These are phyloP conservation scores for Cordyceps militaris DNA, from an alignment of 2,329 filamentous ascomycete species.

Conservation along the genomic window DNA sequence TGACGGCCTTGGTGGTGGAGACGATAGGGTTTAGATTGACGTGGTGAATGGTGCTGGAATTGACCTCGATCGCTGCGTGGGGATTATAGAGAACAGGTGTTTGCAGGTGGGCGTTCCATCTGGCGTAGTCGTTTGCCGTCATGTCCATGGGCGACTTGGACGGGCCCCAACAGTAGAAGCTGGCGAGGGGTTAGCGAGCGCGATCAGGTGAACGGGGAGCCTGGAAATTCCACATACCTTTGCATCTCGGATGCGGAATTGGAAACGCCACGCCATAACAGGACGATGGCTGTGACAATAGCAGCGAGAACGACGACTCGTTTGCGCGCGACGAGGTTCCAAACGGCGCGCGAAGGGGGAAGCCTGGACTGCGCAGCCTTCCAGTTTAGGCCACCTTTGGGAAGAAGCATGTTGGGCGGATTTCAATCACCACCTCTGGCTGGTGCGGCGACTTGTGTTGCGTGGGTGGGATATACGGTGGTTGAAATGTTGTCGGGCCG, in stretches of 20 bases:
- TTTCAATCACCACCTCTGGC: neutral
- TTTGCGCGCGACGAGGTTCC: slow-evolving; percentile 65
- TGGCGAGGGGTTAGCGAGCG: slow-evolving; percentile 30
- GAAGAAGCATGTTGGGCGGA: slow-evolving; percentile 67
- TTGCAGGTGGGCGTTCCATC: slow-evolving; percentile 82
- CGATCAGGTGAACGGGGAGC: too few species aligned
- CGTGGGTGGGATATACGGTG: neutral
- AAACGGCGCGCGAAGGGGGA: slow-evolving; percentile 67
- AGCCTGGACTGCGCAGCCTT: slow-evolving; percentile 77
- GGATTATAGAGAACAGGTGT: slow-evolving; percentile 97
- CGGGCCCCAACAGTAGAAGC: slow-evolving; percentile 96
- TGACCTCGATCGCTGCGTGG: slow-evolving; percentile 79
- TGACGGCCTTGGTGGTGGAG: slow-evolving; percentile 70
- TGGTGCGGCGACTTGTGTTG: neutral
- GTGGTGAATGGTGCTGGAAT: slow-evolving; percentile 68
- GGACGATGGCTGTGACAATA: slow-evolving; percentile 61
- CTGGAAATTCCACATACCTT: slow-evolving; percentile 52
- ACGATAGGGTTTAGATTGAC: slow-evolving; percentile 79
- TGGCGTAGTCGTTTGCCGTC: slow-evolving; percentile 80
- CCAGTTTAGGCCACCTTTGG: slow-evolving; percentile 86
- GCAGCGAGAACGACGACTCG: slow-evolving; percentile 70
- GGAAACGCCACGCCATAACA: slow-evolving; percentile 84
- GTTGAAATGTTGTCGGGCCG: neutral
- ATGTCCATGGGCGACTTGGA: slow-evolving; percentile 95
- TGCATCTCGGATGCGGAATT: slow-evolving; percentile 81